Percentiles rank a stretch among this genome's conserved stretches.
These are phyloP conservation scores for Arachis monticola DNA, from an alignment of 331 rosid species.

Conservation along the genomic window DNA sequence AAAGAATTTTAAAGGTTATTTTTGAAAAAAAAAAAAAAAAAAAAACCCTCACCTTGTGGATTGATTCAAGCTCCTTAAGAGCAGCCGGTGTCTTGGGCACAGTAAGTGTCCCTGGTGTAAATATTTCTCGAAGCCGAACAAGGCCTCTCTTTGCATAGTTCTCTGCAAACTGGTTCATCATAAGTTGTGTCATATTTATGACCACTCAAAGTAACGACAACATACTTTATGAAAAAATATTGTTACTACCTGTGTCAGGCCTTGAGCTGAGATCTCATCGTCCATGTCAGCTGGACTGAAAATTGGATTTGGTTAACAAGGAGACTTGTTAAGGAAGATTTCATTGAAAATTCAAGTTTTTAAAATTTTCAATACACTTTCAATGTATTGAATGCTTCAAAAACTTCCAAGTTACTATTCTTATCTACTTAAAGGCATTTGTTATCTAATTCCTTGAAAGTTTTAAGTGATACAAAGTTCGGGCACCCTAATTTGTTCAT, in stretches of 20 bases:
- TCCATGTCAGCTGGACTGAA: slow-evolving; percentile 91
- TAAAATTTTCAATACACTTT: no score
- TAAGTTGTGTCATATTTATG: slow-evolving; percentile 16
- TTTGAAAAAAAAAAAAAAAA: neutral
- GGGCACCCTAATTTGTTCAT: slow-evolving; percentile 24
- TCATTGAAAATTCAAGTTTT: no score
- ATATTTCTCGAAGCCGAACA: slow-evolving; percentile 88
- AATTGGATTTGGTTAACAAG: neutral
- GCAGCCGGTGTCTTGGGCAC: slow-evolving; percentile 78
- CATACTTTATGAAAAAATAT: slow-evolving; percentile 22
- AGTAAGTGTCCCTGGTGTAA: slow-evolving; percentile 77
- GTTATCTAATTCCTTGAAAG: no score
- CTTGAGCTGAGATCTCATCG: slow-evolving; percentile 86
- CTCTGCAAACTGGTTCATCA: slow-evolving; percentile 71
- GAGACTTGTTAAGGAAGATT: no score
- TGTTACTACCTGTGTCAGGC: slow-evolving; percentile 76
- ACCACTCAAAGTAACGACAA: slow-evolving; percentile 35
- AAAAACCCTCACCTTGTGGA: slow-evolving; percentile 77
- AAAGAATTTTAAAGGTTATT: neutral
- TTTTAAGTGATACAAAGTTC: neutral
- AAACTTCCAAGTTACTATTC: no score
- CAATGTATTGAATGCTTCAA: no score
- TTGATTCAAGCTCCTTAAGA: slow-evolving; percentile 89
- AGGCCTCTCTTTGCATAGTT: slow-evolving; percentile 77
- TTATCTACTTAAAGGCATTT: no score